Conservation (phyloP, 225 moss, liverwort and hornwort species). For the Rhytidiadelphus loreus region DNA sequence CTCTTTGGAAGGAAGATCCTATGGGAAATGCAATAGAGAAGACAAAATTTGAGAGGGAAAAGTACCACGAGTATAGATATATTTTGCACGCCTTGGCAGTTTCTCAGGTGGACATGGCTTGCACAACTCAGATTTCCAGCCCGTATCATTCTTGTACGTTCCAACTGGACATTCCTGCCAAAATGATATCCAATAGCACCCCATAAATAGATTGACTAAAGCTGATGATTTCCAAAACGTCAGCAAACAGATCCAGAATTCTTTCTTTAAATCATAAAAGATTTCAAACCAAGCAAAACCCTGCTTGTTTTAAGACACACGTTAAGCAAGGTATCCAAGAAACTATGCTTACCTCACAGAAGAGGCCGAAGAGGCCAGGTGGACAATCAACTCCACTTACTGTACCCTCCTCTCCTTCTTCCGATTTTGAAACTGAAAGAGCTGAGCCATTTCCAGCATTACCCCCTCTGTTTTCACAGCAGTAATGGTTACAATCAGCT, state of each 20-base stretch:
- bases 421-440: conserved; percentile 22
- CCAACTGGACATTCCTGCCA: conserved; percentile 95
- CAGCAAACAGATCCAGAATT: not conserved
- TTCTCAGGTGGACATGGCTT: conserved; percentile 59
- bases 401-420: conserved; percentile 61
- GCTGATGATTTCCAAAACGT: not conserved
- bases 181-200: not conserved
- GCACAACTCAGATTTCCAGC: conserved; percentile 57
- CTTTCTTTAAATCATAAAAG: not conserved
- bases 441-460: conserved; percentile 30
- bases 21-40: not conserved
- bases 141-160: conserved; percentile 79
- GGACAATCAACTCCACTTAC: conserved; percentile 84
- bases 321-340: not conserved
- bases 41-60: not conserved
- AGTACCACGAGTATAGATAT: conserved; percentile 74
- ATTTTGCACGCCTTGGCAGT: conserved; percentile 72
- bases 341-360: conserved; percentile 65
- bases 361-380: conserved; percentile 78
- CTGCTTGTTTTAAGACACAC: not conserved
- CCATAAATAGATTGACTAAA: not conserved
- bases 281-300: not conserved
- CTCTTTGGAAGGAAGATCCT: not conserved
- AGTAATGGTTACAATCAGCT: not conserved
- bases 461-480: conserved; percentile 60